Evolutionary conservation across 2,329 filamentous ascomycete genomes (phyloP), one percentile per base, ranked within the genome.

Genomic region (Aspergillus fructus): DNA sequence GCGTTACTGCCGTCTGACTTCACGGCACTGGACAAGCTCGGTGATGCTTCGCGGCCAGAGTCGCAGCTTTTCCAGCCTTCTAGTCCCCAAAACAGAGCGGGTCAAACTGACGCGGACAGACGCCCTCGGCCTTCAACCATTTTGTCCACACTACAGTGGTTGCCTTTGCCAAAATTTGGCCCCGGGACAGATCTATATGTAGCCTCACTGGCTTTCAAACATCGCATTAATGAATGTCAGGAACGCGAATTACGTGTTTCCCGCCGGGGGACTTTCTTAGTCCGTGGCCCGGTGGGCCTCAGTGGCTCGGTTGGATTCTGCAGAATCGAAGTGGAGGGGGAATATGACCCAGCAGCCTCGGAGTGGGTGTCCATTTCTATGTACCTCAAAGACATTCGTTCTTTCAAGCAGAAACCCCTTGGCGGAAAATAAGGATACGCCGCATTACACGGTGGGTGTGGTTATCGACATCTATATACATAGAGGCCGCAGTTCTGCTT

Each of bases 311-410:
- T 65, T 33, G 73, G 71, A 11, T 66, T 68, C 51, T 74, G 71
- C 55, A 68, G 72, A 52, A 62, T 74, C 52, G 71, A 74, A 57
- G 70, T 74, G 9, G 62, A 60, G 19, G 73, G 70, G 27, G 72
- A 73, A 65, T 75, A 74, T 57, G 68, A 75, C 50, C 71, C 72
- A 40, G 59, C 55, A 12, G 61, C 64, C 6, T 62, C 63, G 27
- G 63, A 60, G 48, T 75, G 71, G 71, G 60, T 65, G 34, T 63
- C 56, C 15, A 60, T 74, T 23, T 66, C 67, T 23, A 68, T 73
- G 61, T 58, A 66, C 34, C 55, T 74, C 7, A 71, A 65, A 46
- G 73, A 75, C 56, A 23, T 73, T 40, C 69, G 63, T 33, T 49
- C 67, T 30, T 63, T 63, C 41, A 64, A 58, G 39, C 72, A 73